Evolutionary conservation across 177 flowering plant genomes (phyloP), one percentile per base, ranked within the genome.

Genomic region (Telopea speciosissima): DNA sequence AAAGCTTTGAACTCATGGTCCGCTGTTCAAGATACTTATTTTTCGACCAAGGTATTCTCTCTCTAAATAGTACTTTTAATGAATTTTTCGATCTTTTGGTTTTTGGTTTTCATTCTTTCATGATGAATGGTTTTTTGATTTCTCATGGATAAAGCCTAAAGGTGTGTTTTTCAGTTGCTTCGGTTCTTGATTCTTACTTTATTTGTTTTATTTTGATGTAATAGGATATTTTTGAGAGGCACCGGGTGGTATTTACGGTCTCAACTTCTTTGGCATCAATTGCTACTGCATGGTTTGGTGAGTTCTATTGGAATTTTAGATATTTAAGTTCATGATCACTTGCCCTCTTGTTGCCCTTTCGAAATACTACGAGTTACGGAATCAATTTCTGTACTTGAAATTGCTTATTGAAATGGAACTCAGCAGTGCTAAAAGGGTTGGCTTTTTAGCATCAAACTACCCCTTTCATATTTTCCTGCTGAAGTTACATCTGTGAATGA

Each of bases 171-270:
- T 21, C 7, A 21, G 22, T 54, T 54, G 5, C 7, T 54, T 54
- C 17, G 21, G 59, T 21, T 54, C 21, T 54, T 13, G n/a, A 54
- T 44, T 44, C 3, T 33, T 25, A 8, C 42, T 24, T 64, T 31
- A 2, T 2, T 17, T n/a, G 45, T 12, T 64, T 56, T 61, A 7
- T 73, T 19, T 58, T 75, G 69, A 40, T 79, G 24, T 68, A 63
- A 62, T 71, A 93, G 97, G 94, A 91, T 67, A 80, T 79, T 59
- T 95, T 95, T 81, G 97, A 95, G 87, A 83, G 88, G 77, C 98
- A 95, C 74, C 87, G 74, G 76, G 96, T 92, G 76, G 92, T 92
- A 8, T 90, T 95, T 73, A 91, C 97, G 10, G 45, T 95, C 66
- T 80, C 86, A 11, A 92, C 97, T 69, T 95, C 97, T 22, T 62